Evolutionary conservation across 148 eudicot species (phyloP), one percentile per base, ranked within the genome.

Genomic region (Suaeda aralocaspica): DNA sequence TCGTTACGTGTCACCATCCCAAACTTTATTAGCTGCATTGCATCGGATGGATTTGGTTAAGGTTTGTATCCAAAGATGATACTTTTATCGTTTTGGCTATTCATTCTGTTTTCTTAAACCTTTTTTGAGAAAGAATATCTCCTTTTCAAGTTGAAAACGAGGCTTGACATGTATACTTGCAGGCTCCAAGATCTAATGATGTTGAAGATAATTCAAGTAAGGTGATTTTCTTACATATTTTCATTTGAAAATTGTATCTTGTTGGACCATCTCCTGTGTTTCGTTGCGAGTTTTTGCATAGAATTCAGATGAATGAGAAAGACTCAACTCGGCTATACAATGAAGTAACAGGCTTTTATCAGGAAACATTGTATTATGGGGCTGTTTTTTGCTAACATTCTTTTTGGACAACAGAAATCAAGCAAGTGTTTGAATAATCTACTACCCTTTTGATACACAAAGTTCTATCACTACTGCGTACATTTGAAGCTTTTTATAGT

Each of bases 361-460:
- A 86, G 73, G 97, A 89, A 83, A 52, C n/a, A n/a, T n/a, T n/a
- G n/a, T 92, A 92, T 95, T 92, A 85, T 59, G 80, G n/a, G 39
- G 28, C 53, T n/a, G n/a, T n/a, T n/a, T n/a, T n/a, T 41, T 41
- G n/a, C 18, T 22, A 62, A 16, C 8, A n/a, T 62, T 8, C 6
- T 21, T 39, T 3, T 3, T 33, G 46, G n/a, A n/a, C n/a, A n/a
- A n/a, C n/a, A n/a, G n/a, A n/a, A n/a, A n/a, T n/a, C n/a, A n/a
- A n/a, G n/a, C n/a, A n/a, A n/a, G n/a, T n/a, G n/a, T n/a, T n/a
- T n/a, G n/a, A n/a, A n/a, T n/a, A n/a, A n/a, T n/a, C n/a, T n/a
- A n/a, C n/a, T n/a, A n/a, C n/a, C n/a, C n/a, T n/a, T n/a, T n/a
- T n/a, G n/a, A n/a, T n/a, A n/a, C n/a, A n/a, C n/a, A n/a, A n/a